A percentile compares a stretch with the other conserved stretches of the same genome.
Evolutionary conservation across 2,329 filamentous ascomycete species (phyloP).

Genomic region (Amphichorda felina): DNA sequence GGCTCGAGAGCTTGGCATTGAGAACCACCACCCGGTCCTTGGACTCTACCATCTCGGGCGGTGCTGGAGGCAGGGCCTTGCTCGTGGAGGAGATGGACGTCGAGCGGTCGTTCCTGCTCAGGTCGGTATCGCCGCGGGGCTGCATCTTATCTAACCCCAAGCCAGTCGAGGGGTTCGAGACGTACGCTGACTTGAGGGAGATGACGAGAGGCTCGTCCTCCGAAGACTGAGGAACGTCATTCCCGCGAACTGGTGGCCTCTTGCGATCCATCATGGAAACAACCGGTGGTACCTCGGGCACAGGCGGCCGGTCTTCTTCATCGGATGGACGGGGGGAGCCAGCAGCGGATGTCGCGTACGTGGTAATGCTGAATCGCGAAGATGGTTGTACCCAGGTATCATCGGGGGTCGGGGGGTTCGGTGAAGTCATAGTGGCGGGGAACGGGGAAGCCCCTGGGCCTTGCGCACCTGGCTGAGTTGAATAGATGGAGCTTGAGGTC

Average conservation of each 20-base stretch:
- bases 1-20: slow-evolving; percentile 50
- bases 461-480: slow-evolving; percentile 14
- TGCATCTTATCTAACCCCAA: not conserved
- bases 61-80: slow-evolving; percentile 50
- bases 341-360: slow-evolving; percentile 38
- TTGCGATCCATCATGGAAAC: slow-evolving; percentile 18
- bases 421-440: slow-evolving; percentile 6
- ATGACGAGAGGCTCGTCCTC: slow-evolving; percentile 14
- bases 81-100: slow-evolving; percentile 25
- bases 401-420: slow-evolving; percentile 11
- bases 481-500: slow-evolving; percentile 22
- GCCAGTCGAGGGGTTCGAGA: not conserved
- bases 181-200: slow-evolving; percentile 12
- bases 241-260: slow-evolving; percentile 15
- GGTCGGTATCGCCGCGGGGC: not conserved
- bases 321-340: slow-evolving; percentile 13
- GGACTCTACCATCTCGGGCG: slow-evolving; percentile 43
- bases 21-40: slow-evolving; percentile 56
- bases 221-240: slow-evolving; percentile 9
- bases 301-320: slow-evolving; percentile 12
- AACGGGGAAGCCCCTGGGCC: slow-evolving; percentile 10
- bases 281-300: slow-evolving; percentile 10
- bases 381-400: slow-evolving; percentile 35
- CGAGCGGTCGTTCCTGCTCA: not conserved
- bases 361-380: slow-evolving; percentile 54